A percentile compares a stretch with the other conserved stretches of the same genome.
Evolutionary conservation across 306 rosid genomes (phyloP).

Genomic region (Acacia acuminata): DNA sequence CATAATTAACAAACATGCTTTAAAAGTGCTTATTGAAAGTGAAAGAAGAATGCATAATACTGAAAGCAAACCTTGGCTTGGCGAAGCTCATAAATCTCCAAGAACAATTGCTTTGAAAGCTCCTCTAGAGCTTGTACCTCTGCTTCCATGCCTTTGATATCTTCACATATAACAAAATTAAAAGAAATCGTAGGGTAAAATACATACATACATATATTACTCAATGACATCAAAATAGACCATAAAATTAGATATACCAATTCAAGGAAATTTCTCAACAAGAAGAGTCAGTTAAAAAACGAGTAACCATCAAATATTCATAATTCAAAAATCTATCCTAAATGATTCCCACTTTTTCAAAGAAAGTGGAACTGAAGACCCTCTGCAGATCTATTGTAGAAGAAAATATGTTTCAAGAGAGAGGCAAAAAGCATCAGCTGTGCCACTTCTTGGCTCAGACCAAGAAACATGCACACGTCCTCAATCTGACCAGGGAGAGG

Average conservation of each 20-base stretch:
- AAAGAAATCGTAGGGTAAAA: conserved; percentile 24
- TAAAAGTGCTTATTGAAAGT: background rate
- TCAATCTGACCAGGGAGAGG: background rate
- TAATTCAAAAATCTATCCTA: background rate
- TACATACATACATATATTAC: background rate
- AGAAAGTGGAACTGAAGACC: too few species aligned
- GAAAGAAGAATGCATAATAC: conserved; percentile 8
- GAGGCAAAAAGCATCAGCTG: background rate
- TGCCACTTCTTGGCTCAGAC: background rate
- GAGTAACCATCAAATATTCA: background rate
- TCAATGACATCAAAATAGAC: conserved; percentile 22
- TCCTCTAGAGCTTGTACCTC: conserved; percentile 92
- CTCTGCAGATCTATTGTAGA: too few species aligned
- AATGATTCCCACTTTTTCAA: background rate
- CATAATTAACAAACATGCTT: conserved; percentile 1
- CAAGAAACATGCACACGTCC: background rate
- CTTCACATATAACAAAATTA: conserved; percentile 43
- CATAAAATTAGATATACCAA: conserved; percentile 14
- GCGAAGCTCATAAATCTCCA: conserved; percentile 96
- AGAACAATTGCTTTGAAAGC: conserved; percentile 92
- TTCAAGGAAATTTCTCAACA: background rate
- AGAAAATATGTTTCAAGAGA: too few species aligned
- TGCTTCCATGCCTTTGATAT: conserved; percentile 87
- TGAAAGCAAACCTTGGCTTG: conserved; percentile 81
- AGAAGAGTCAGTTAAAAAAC: conserved; percentile 11